phyloP scores from a whole-genome alignment of 2,329 filamentous ascomycete genomes.

The Xylariaceae sp. region DNA sequence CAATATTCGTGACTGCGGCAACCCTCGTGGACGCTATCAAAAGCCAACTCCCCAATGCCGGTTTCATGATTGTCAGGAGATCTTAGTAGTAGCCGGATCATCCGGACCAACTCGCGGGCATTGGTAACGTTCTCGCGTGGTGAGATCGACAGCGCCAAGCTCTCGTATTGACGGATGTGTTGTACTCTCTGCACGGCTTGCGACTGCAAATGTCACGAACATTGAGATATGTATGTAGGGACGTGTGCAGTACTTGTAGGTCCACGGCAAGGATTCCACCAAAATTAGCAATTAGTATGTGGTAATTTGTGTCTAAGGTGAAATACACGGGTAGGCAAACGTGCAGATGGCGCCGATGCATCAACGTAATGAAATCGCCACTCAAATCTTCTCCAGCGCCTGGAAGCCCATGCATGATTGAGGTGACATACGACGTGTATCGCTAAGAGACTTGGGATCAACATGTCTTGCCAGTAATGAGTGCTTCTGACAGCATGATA shows the following conservation, averaged over 20 bases:
- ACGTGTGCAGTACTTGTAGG: background rate
- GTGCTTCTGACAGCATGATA: no score
- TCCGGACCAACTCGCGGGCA: slow-evolving; percentile 10
- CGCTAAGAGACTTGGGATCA: no score
- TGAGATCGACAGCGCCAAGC: slow-evolving; percentile 19
- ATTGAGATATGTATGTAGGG: background rate
- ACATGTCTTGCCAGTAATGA: no score
- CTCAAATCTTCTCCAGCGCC: no score
- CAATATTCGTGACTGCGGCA: background rate
- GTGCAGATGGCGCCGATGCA: no score
- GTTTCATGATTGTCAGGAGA: background rate
- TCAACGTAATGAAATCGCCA: no score
- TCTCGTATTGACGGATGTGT: slow-evolving; percentile 15
- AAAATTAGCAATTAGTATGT: no score
- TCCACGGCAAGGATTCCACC: background rate
- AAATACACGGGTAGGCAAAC: no score
- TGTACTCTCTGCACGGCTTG: slow-evolving; percentile 12
- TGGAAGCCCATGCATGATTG: no score
- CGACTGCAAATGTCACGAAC: background rate
- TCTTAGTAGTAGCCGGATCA: slow-evolving; percentile 4
- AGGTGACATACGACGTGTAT: no score
- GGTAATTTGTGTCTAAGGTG: no score
- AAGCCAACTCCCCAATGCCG: background rate
- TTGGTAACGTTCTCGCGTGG: background rate
- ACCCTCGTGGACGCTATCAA: no score